Evolutionary conservation across 805 yeast genomes (phyloP), one percentile per base, ranked within the genome.

Genomic region (Saccharomycopsis lassenensis): DNA sequence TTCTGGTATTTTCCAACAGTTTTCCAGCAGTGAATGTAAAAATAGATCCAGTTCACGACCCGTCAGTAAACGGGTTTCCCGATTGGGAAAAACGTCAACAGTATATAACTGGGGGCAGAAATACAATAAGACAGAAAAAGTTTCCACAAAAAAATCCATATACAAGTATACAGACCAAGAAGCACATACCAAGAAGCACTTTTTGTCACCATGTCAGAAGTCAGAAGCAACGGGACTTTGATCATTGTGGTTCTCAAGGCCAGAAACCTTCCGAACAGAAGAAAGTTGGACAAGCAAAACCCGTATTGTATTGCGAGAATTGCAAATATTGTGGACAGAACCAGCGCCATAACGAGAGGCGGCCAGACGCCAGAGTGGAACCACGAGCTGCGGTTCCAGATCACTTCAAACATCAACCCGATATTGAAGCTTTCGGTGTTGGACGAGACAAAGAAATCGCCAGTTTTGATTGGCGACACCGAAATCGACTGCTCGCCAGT

Each of bases 341-440:
- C 96, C 1, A 76, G 74, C 24, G 68, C 84, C 0, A 75, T 82
- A 41, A 69, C 72, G 35, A 62, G 97, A 46, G 98, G 95, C 1
- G 98, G 98, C 2, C 98, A 91, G 53, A 80, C 83, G 4, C 98
- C 98, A 1, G 71, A 65, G 15, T 91, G 96, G 84, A 77, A 83
- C 41, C 75, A 75, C 42, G 85, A 82, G 45, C 63, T 80, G 39
- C 61, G 83, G 46, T 83, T 81, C 50, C 69, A 69, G 25, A 61
- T 84, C 18, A 65, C 75, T 1, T 67, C 81, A 5, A 80, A 77
- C 24, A 64, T 77, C 19, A 73, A 68, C 34, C 79, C 85, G 1
- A 42, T 65, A 0, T 55, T 91, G 59, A 73, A 74, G 43, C 61
- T 91, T 2, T 83, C 82, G 25, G 75, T 86, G 1, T 71, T 86